These are phyloP conservation scores for Linderniella brevidens DNA, from an alignment of 257 asterid species.

Conservation along the genomic window DNA sequence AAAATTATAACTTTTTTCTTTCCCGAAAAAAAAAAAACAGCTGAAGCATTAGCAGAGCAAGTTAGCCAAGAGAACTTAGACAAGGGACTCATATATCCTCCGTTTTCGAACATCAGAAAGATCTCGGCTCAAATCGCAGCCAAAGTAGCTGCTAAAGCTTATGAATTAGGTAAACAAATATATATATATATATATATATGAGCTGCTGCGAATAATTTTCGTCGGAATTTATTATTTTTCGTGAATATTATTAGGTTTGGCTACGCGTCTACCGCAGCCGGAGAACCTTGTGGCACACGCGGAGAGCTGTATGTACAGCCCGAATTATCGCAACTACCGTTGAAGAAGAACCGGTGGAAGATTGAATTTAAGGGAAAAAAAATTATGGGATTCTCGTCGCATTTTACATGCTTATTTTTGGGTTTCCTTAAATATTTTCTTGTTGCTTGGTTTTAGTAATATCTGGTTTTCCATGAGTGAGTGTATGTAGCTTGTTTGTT, in stretches of 20 bases:
- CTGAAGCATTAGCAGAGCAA: conserved; percentile 87
- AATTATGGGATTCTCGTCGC: no score
- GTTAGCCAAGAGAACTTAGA: conserved; percentile 77
- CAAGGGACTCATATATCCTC: conserved; percentile 84
- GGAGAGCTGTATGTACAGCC: conserved; percentile 97
- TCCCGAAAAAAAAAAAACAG: conserved; percentile 24
- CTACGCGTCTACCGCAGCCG: conserved; percentile 85
- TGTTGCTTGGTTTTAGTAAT: no score
- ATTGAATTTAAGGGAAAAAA: no score
- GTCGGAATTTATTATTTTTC: not conserved
- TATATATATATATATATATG: not conserved
- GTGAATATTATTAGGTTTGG: conserved; percentile 37
- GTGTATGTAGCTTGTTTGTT: no score
- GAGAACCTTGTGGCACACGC: conserved; percentile 61
- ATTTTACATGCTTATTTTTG: no score
- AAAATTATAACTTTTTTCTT: not conserved
- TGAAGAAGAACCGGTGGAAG: conserved; percentile 15
- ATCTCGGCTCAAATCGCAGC: conserved; percentile 96
- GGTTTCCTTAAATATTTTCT: no score
- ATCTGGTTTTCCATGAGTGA: no score
- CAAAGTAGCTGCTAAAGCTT: conserved; percentile 82
- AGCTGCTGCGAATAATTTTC: no score
- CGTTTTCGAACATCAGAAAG: conserved; percentile 75
- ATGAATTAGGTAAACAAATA: conserved; percentile 59
- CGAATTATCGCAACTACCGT: conserved; percentile 75